Conservation (phyloP, 2,329 filamentous ascomycete genomes). For the Gaeumannomyces tritici region DNA sequence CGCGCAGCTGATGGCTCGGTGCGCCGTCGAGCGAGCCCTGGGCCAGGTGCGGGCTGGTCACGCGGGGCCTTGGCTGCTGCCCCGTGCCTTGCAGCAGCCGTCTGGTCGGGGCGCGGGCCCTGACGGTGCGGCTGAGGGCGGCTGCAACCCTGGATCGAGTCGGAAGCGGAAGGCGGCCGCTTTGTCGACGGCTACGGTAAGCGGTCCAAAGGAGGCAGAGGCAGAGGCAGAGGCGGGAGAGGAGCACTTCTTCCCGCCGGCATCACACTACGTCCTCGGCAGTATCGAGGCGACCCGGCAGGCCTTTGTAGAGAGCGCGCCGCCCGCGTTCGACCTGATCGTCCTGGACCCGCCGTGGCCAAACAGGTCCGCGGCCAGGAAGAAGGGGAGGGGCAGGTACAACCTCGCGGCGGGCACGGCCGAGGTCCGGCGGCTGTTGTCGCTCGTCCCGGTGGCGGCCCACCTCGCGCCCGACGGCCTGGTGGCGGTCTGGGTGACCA, state of each 20-base stretch:
- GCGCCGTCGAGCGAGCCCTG: conserved; percentile 34
- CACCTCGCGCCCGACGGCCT: conserved; percentile 45
- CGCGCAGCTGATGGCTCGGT: conserved; percentile 43
- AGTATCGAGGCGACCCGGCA: conserved; percentile 30
- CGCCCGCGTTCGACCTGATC: conserved; percentile 53
- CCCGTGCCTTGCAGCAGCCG: conserved; percentile 21
- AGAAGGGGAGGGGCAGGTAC: conserved; percentile 18
- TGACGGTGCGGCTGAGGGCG: not conserved
- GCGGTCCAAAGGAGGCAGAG: conserved; percentile 4
- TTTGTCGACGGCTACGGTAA: not conserved
- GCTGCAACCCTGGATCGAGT: not conserved
- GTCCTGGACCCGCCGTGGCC: conserved; percentile 76
- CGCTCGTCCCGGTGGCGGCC: conserved; percentile 43
- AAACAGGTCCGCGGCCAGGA: conserved; percentile 61
- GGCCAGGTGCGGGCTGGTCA: conserved; percentile 21
- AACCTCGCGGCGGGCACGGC: not conserved
- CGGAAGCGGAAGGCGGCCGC: not conserved
- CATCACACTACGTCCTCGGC: conserved; percentile 36
- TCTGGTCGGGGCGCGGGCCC: conserved; percentile 1
- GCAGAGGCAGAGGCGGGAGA: not conserved
- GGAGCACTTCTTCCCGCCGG: conserved; percentile 26
- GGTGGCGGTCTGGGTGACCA: conserved; percentile 70
- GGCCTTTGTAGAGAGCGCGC: conserved; percentile 30
- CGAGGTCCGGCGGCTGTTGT: conserved; percentile 36
- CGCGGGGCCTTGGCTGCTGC: conserved; percentile 34